Percentiles rank a stretch among this genome's conserved stretches.
phyloP scores from a whole-genome alignment of 2,329 filamentous ascomycete species.

The Scedosporium dehoogii region DNA sequence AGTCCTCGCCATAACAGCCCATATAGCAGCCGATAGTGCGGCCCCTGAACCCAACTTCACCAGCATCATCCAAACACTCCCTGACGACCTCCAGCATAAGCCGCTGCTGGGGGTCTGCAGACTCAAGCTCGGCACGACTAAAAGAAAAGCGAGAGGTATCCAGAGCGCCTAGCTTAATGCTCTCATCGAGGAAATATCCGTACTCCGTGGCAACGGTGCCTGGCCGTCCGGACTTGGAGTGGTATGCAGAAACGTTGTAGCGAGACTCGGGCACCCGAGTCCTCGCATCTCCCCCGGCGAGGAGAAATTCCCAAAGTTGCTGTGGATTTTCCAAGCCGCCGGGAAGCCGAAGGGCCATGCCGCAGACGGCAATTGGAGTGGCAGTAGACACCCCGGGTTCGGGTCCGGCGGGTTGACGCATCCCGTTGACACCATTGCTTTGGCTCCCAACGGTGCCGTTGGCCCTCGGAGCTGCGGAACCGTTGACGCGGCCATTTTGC shows the following conservation, averaged over 20 bases:
- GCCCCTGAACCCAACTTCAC: background rate
- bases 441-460: too few relatives aligned
- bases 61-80: slow-evolving; percentile 11
- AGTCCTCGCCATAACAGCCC: slow-evolving; percentile 10
- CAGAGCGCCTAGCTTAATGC: slow-evolving; percentile 14
- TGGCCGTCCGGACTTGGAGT: slow-evolving; percentile 14
- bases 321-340: slow-evolving; percentile 15
- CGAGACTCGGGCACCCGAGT: slow-evolving; percentile 16
- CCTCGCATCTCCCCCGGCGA: slow-evolving; percentile 15
- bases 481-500: too few relatives aligned
- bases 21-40: slow-evolving; percentile 10
- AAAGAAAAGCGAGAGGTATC: slow-evolving; percentile 23
- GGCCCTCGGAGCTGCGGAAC: too few relatives aligned
- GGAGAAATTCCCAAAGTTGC: slow-evolving; percentile 21
- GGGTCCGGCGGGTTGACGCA: too few relatives aligned
- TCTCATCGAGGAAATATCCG: slow-evolving; percentile 12
- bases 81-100: slow-evolving; percentile 18
- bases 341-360: slow-evolving; percentile 17
- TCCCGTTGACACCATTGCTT: too few relatives aligned
- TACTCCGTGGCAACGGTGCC: slow-evolving; percentile 9
- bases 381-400: too few relatives aligned
- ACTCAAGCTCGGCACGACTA: slow-evolving; percentile 12
- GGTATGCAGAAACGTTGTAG: slow-evolving; percentile 10
- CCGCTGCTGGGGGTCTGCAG: slow-evolving; percentile 22
- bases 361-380: slow-evolving; percentile 22